Base-by-base conservation (phyloP, 805 yeast species). In the Yarrowia hollandica region DNA sequence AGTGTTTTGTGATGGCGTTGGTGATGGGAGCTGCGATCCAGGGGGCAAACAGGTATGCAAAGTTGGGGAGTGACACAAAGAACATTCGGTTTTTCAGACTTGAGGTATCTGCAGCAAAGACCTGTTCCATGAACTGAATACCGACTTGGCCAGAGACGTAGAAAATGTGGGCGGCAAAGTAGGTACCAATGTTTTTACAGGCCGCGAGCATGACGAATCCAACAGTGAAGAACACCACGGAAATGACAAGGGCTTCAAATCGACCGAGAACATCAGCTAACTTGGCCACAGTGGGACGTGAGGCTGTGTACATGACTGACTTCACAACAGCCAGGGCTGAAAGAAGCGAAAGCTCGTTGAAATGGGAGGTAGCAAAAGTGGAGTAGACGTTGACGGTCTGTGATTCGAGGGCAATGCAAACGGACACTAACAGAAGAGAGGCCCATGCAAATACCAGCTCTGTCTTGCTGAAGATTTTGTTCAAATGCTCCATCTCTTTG, bases 231-330 rank as follows among this genome's bases (percentile, higher is more conserved):
- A 75, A 58, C 9, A 63, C 16, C 10, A 75, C 50, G 4, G 71
- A 67, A 15, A 74, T 5, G 77, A 23, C 15, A 66, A 60, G 15
- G 73, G 77, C 73, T 59, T 68, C 67, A 9, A 75, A 71, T 62
- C 78, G 71, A 3, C 78, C 77, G 30, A 74, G 67, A 22, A 73
- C 69, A 61, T 76, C 78, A 0, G 78, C 69, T n/a, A 75, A 39
- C 63, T 75, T 76, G 25, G 77, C 78, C 63, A 76, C 62, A 16
- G 75, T 64, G 3, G 78, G 75, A 52, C 72, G 69, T 3, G 72
- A 66, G 10, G 74, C 73, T 14, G 77, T 72, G 38, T 71, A 68
- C 37, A 75, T 68, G 57, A 76, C 71, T 15, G 72, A 67, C 16
- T 71, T 71, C 8, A 76, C 76, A 26, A 76, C 74, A 19, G 69